Evolutionary conservation across 2,329 filamentous ascomycete genomes (phyloP).

Genomic region (Atkinsonella hypoxylon): DNA sequence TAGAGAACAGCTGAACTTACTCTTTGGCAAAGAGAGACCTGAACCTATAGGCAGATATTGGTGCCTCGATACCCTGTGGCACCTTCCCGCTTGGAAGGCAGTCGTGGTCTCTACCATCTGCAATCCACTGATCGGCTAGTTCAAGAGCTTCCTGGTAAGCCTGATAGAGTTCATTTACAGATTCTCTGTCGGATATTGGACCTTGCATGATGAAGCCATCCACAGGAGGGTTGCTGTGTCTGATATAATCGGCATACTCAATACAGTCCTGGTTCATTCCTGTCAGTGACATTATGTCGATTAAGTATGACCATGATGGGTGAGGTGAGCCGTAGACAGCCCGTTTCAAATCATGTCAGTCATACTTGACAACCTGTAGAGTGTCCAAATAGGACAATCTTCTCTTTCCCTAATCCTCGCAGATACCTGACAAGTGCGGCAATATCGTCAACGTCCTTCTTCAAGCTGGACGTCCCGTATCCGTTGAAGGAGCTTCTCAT

Average conservation of each 20-base stretch:
- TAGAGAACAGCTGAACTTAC: constrained; percentile 24
- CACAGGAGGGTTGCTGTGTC: constrained; percentile 37
- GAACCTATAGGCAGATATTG: constrained; percentile 41
- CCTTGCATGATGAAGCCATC: constrained; percentile 73
- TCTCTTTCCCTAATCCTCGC: constrained; percentile 34
- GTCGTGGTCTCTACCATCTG: constrained; percentile 39
- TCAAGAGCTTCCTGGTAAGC: constrained; percentile 34
- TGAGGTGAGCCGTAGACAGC: too few species aligned
- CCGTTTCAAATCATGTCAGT: not conserved
- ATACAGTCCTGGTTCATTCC: constrained; percentile 36
- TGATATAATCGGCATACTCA: constrained; percentile 36
- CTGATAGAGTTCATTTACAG: constrained; percentile 33
- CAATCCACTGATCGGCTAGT: constrained; percentile 41
- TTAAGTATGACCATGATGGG: too few species aligned
- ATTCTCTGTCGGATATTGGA: constrained; percentile 66
- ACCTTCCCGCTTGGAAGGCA: constrained; percentile 38
- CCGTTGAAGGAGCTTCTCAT: constrained; percentile 41
- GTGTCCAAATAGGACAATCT: constrained; percentile 44
- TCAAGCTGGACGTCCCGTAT: constrained; percentile 38
- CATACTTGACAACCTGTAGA: constrained; percentile 46
- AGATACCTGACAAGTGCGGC: constrained; percentile 41
- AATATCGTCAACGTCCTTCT: constrained; percentile 42
- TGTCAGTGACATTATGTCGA: not conserved
- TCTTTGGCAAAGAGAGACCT: constrained; percentile 36
- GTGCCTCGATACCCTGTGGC: constrained; percentile 27